phyloP scores from a whole-genome alignment of 1,284 basidiomycete genomes.

The Ganoderma lucidum region DNA sequence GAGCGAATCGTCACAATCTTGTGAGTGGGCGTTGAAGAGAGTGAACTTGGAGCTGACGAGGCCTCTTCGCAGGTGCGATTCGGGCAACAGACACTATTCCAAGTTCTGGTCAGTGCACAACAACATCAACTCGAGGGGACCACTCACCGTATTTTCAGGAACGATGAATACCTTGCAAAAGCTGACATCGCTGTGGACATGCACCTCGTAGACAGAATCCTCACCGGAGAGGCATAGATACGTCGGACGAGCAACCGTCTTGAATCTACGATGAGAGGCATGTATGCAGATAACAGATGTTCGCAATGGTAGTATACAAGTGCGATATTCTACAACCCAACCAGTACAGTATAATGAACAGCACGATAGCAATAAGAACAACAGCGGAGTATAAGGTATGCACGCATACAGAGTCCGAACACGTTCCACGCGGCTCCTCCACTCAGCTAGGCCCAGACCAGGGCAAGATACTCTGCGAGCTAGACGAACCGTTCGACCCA shows the following conservation, averaged over 20 bases:
- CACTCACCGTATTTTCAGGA: constrained; percentile 57
- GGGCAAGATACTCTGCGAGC: background rate
- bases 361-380: constrained; percentile 34
- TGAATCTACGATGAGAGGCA: constrained; percentile 5
- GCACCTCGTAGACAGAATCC: constrained; percentile 60
- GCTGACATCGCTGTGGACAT: constrained; percentile 68
- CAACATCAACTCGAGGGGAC: too few relatives aligned
- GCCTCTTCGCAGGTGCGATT: constrained; percentile 76
- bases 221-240: constrained; percentile 37
- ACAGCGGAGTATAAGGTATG: constrained; percentile 22
- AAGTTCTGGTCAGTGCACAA: constrained; percentile 50
- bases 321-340: constrained; percentile 36
- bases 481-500: constrained; percentile 23
- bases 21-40: constrained; percentile 50
- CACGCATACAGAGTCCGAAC: background rate
- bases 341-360: constrained; percentile 33
- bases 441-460: constrained; percentile 1
- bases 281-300: constrained; percentile 22
- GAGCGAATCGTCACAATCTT: constrained; percentile 85
- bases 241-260: background rate
- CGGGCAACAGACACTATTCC: constrained; percentile 86
- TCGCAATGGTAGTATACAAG: constrained; percentile 35
- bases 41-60: background rate
- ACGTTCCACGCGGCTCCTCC: background rate
- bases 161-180: constrained; percentile 76